Percentiles rank a stretch among this genome's conserved stretches.
Conservation (phyloP, 768 basidiomycete species). For the Suillus placidus region DNA sequence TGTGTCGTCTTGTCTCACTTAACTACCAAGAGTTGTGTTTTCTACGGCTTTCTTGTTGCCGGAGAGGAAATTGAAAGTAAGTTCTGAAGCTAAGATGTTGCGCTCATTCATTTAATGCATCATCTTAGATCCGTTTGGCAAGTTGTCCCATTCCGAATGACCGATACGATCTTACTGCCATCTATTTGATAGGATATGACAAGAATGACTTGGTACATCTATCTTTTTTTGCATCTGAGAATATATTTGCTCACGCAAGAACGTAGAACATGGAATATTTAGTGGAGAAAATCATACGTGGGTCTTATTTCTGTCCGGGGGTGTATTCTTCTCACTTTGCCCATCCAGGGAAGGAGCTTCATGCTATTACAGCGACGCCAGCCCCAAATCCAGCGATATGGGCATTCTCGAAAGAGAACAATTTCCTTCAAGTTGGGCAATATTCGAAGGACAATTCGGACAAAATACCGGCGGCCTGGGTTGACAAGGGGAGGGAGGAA, state of each 20-base stretch:
- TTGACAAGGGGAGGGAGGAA: neutral
- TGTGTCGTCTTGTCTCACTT: neutral
- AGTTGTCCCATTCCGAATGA: slow-evolving; percentile 13
- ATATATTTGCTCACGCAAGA: neutral
- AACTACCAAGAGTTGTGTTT: slow-evolving; percentile 54
- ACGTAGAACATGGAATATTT: slow-evolving; percentile 66
- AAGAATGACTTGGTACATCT: slow-evolving; percentile 65
- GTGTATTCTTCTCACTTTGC: neutral
- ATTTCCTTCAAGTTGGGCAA: neutral
- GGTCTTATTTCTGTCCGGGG: neutral
- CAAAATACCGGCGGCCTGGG: neutral
- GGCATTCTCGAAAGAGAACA: slow-evolving; percentile 60
- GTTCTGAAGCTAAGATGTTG: slow-evolving; percentile 23
- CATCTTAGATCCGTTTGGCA: slow-evolving; percentile 47
- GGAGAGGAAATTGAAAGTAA: slow-evolving; percentile 76
- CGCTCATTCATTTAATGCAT: slow-evolving; percentile 9
- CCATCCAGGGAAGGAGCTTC: slow-evolving; percentile 55
- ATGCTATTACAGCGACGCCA: slow-evolving; percentile 59
- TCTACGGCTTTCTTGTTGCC: slow-evolving; percentile 73
- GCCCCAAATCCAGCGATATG: slow-evolving; percentile 58
- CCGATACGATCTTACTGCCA: neutral
- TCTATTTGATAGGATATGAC: slow-evolving; percentile 53
- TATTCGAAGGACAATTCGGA: neutral
- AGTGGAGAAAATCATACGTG: slow-evolving; percentile 66
- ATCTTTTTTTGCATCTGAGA: neutral